Evolutionary conservation across 768 basidiomycete species (phyloP), one percentile per base, ranked within the genome.

Genomic region (Boletus rufocinnamomeus): DNA sequence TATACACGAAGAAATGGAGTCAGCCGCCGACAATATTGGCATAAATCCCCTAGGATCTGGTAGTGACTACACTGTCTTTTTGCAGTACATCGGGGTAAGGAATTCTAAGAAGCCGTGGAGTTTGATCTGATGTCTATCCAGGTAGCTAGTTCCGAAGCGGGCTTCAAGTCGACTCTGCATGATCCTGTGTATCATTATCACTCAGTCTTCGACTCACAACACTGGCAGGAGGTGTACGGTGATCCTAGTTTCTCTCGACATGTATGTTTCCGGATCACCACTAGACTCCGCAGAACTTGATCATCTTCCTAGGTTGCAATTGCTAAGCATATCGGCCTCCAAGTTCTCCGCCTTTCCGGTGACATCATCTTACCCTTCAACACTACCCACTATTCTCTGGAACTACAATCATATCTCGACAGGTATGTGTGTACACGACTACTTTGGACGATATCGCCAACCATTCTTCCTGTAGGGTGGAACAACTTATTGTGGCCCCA

Each of bases 1-100:
- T 28, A 57, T 71, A 59, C 62, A 74, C 46, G 54, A 73, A 46
- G 68, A 69, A 51, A 60, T 45, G 48, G 44, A 57, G 44, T 67
- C 66, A 2, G 61, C 70, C 4, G 69, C 70, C 30, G 68, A 75
- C 28, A 69, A 75, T 11, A 66, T 73, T 3, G 82, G 80, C 21
- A 72, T 94, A 37, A 40, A 43, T 0, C 81, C 90, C 17, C 75
- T 94, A n/a, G 93, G 93, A 41, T 90, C 87, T 52, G 93, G 93
- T 27, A 93, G 91, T 57, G 96, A 98, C 72, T 98, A 82, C 64
- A 97, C 95, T 0, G 88, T 93, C 11, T 97, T 98, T 77, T 74
- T 98, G 65, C 93, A 98, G 72, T 79, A 86, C 43, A 77, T 86
- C 52, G 89, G 89, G 2, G 82, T 89, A 54, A 74, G 83, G 10